Conservation (phyloP, 2,329 filamentous ascomycete genomes). For the Penicillium sp. region DNA sequence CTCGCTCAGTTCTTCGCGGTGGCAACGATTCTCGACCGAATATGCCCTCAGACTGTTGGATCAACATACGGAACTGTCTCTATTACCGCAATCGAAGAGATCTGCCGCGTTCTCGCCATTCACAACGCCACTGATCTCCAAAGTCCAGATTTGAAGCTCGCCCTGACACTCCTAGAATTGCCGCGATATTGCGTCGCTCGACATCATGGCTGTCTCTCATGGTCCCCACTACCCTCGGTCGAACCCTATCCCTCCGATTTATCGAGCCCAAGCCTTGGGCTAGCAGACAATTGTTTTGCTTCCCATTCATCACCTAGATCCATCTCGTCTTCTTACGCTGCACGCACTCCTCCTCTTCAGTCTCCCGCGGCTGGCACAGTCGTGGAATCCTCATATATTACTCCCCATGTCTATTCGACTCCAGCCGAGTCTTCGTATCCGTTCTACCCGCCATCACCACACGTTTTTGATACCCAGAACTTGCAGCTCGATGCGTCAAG, state of each 20-base stretch:
- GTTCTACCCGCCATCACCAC: slow-evolving; percentile 33
- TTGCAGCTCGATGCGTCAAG: slow-evolving; percentile 25
- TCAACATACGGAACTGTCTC: slow-evolving; percentile 80
- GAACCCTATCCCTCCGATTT: slow-evolving; percentile 35
- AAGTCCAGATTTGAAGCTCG: slow-evolving; percentile 55
- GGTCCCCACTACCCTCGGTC: slow-evolving; percentile 41
- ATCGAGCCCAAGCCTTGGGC: slow-evolving; percentile 29
- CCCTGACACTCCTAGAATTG: slow-evolving; percentile 64
- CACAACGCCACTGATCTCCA: slow-evolving; percentile 57
- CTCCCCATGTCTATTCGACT: slow-evolving; percentile 4
- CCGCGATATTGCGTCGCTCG: slow-evolving; percentile 63
- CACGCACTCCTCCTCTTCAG: slow-evolving; percentile 39
- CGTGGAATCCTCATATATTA: slow-evolving; percentile 28
- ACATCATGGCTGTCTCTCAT: slow-evolving; percentile 65
- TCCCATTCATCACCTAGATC: slow-evolving; percentile 36
- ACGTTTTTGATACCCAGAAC: slow-evolving; percentile 32
- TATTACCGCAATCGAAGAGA: slow-evolving; percentile 76
- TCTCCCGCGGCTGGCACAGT: slow-evolving; percentile 36
- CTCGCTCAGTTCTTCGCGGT: slow-evolving; percentile 89
- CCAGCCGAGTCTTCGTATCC: slow-evolving; percentile 32
- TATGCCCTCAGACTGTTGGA: slow-evolving; percentile 86
- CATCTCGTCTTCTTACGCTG: slow-evolving; percentile 32
- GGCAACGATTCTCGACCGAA: slow-evolving; percentile 77
- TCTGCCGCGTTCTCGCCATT: slow-evolving; percentile 66
- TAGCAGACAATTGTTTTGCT: slow-evolving; percentile 28